Conservation (phyloP, 108 stramenopile genomes). For the Cyclotella cryptica region DNA sequence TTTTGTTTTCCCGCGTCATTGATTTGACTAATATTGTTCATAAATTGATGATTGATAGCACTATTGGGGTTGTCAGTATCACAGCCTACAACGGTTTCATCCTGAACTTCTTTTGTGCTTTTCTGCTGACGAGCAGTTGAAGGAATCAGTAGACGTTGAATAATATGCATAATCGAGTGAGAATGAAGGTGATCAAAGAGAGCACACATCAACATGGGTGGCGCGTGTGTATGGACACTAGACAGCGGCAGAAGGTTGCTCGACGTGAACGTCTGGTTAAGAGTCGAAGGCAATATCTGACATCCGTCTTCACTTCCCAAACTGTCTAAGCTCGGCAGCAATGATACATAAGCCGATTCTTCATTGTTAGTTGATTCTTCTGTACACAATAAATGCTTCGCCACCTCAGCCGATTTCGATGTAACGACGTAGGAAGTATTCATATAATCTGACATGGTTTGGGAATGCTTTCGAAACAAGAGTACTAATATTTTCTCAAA, state of each 20-base stretch:
- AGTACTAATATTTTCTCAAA: constrained; percentile 91
- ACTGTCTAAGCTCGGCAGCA: constrained; percentile 9
- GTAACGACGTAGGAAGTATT: constrained; percentile 53
- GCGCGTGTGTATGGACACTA: constrained; percentile 12
- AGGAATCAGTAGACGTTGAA: constrained; percentile 89
- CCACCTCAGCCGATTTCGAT: constrained; percentile 1
- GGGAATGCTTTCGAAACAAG: constrained; percentile 74
- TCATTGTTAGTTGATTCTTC: neutral
- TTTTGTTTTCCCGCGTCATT: constrained; percentile 49
- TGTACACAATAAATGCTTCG: neutral
- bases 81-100: constrained; percentile 4
- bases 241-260: constrained; percentile 10
- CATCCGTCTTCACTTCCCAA: neutral
- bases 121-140: constrained; percentile 58
- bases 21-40: constrained; percentile 35
- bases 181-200: constrained; percentile 89
- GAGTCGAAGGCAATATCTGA: neutral
- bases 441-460: constrained; percentile 68
- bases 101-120: constrained; percentile 18
- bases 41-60: constrained; percentile 36
- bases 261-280: neutral
- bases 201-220: constrained; percentile 75
- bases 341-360: neutral
- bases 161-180: constrained; percentile 95
- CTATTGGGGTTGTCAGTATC: constrained; percentile 12